These are phyloP conservation scores for Mycena vitilis DNA, from an alignment of 768 basidiomycete genomes.

Conservation along the genomic window DNA sequence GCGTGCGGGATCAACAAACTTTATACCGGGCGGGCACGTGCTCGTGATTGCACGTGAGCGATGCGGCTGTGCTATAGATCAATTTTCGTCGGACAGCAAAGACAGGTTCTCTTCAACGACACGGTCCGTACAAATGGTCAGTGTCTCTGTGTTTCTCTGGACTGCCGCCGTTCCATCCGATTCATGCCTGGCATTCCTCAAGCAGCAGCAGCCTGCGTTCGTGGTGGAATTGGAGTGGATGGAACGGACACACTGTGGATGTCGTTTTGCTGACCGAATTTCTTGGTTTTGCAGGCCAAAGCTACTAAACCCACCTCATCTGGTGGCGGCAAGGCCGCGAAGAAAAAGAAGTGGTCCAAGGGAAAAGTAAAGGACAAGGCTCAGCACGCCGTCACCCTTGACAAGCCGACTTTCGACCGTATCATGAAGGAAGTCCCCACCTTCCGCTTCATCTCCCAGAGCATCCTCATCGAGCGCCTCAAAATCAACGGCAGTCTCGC, in stretches of 20 bases:
- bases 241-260: conserved; percentile 10
- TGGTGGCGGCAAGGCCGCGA: conserved; percentile 87
- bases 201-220: not conserved
- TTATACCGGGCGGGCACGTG: not conserved
- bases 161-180: conserved; percentile 6
- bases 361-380: conserved; percentile 99
- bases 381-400: conserved; percentile 93
- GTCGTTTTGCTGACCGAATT: conserved; percentile 22
- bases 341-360: conserved; percentile 99
- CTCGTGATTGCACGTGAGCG: not conserved
- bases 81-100: not conserved
- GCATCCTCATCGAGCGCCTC: conserved; percentile 97
- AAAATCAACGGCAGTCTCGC: conserved; percentile 97
- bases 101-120: conserved; percentile 6
- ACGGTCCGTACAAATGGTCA: conserved; percentile 11
- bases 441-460: conserved; percentile 98
- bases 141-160: not conserved
- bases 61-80: not conserved
- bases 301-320: conserved; percentile 84
- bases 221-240: conserved; percentile 3
- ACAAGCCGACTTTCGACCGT: conserved; percentile 93
- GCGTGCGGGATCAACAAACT: not conserved
- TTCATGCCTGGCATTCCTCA: not conserved
- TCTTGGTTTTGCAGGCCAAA: conserved; percentile 60
- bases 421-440: conserved; percentile 99